Percentiles rank a stretch among this genome's conserved stretches.
Conservation (phyloP, 805 yeast genomes). For the Candida dajiaensis region DNA sequence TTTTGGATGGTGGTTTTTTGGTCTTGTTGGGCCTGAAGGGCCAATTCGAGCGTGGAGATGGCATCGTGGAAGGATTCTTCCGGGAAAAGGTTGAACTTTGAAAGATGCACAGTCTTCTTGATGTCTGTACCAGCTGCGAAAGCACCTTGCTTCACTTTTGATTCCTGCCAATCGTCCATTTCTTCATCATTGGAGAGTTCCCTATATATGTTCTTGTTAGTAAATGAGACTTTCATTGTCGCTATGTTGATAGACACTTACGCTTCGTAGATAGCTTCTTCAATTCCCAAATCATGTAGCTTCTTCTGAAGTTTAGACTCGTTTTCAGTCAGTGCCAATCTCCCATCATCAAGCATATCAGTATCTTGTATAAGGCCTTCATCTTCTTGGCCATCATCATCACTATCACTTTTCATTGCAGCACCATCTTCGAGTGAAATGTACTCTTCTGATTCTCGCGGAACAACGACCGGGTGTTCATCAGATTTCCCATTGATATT, state of each 20-base stretch:
- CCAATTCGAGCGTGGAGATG: not conserved
- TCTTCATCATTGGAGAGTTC: constrained; percentile 21
- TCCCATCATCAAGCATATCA: constrained; percentile 18
- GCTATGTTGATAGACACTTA: constrained; percentile 6
- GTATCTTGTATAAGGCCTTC: constrained; percentile 1
- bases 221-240: constrained; percentile 2
- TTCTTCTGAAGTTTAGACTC: constrained; percentile 24
- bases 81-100: constrained; percentile 4
- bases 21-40: not conserved
- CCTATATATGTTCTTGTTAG: constrained; percentile 5
- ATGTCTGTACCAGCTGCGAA: not conserved
- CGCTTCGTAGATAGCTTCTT: constrained; percentile 29
- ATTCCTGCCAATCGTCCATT: constrained; percentile 14
- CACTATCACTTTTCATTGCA: constrained; percentile 17
- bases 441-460: not conserved
- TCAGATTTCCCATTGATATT: not conserved
- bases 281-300: constrained; percentile 26
- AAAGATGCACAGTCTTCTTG: not conserved
- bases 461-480: not conserved
- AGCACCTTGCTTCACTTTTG: constrained; percentile 13
- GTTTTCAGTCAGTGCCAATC: constrained; percentile 24
- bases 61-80: constrained; percentile 4
- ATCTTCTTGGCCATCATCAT: constrained; percentile 21
- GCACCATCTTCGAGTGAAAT: constrained; percentile 4
- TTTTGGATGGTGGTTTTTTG: not conserved